Base-by-base conservation (phyloP, 495 filamentous ascomycete species). In the Chlorociboria aeruginascens region DNA sequence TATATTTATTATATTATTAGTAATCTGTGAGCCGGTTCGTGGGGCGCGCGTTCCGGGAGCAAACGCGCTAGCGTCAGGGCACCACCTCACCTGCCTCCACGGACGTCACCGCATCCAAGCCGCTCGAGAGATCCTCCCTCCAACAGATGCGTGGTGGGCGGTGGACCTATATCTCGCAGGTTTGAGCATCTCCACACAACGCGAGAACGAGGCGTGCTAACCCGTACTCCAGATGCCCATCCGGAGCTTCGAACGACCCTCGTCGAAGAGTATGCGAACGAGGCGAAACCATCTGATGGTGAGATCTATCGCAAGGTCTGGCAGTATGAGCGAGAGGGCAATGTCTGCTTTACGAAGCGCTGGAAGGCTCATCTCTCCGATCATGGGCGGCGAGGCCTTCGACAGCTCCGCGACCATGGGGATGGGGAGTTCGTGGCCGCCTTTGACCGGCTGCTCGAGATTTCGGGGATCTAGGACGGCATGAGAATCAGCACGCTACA, bases 231-330 rank as follows among this genome's bases (percentile, higher is more conserved):
- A 63, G 61, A 62, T 48, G 46, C 58, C 43, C 50, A 55, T 46
- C 12, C 30, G 2, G 49, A 59, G 12, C 52, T 66, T 2, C 40
- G 40, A 39, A 61, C 45, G 6, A 33, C 31, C 20, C 55, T 66
- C 1, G 42, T 57, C 17, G 57, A 69, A 31, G 58, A 68, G 46
- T 69, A 67, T 46, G 45, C 55, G 2, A 68, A 68, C 35, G 52
- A 69, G 50, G 55, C 56, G 40, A 39, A 48, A 32, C 63, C 55
- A 4, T 57, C 17, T n/a, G 58, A 68, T 46, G 55, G 65, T 11
- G 61, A 69, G 34, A 62, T 71, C 17, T 71, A 68, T 48, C 45
- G 57, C 8, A 68, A 69, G 52, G 58, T 67, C 30, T 58, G 61
- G 0, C 54, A 66, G 49, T 69, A 69, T 48, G 32, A 63, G 28